Percentiles rank a stretch among this genome's conserved stretches.
phyloP scores from a whole-genome alignment of 164 flowering plant genomes.

The Liriodendron chinense region DNA sequence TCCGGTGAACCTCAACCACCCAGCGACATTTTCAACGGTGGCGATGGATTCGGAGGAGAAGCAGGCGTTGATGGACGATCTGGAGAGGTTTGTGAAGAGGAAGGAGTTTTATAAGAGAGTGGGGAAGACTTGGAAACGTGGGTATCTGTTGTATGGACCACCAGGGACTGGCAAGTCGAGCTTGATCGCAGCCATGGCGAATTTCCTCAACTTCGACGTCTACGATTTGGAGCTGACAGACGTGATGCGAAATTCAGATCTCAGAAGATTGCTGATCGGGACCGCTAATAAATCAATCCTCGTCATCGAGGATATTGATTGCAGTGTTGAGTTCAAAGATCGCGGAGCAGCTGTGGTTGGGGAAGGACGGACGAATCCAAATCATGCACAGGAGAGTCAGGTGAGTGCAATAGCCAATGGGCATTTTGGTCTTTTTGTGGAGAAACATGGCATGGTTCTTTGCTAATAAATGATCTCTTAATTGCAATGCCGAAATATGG shows the following conservation, averaged over 20 bases:
- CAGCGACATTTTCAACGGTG: constrained; percentile 50
- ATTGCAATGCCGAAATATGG: too few species aligned
- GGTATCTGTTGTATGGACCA: constrained; percentile 68
- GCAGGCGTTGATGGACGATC: constrained; percentile 44
- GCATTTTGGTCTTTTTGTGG: too few species aligned
- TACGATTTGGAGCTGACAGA: constrained; percentile 58
- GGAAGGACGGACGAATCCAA: background rate
- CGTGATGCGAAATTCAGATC: constrained; percentile 45
- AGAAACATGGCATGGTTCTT: too few species aligned
- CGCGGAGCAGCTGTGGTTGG: background rate
- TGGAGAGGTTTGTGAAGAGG: constrained; percentile 40
- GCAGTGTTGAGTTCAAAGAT: constrained; percentile 30
- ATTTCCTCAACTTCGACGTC: constrained; percentile 55
- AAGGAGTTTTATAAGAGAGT: constrained; percentile 55
- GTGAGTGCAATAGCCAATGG: background rate
- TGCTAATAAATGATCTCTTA: too few species aligned
- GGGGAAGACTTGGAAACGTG: constrained; percentile 72
- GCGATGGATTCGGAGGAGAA: constrained; percentile 59
- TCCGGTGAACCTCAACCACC: constrained; percentile 42
- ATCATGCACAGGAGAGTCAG: background rate
- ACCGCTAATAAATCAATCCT: constrained; percentile 45
- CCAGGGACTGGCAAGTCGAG: constrained; percentile 82
- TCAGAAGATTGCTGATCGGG: constrained; percentile 42
- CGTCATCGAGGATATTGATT: constrained; percentile 64
- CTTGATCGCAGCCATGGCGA: constrained; percentile 73